Conservation (phyloP, 2,329 filamentous ascomycete species). For the Penicillium sclerotigenum region DNA sequence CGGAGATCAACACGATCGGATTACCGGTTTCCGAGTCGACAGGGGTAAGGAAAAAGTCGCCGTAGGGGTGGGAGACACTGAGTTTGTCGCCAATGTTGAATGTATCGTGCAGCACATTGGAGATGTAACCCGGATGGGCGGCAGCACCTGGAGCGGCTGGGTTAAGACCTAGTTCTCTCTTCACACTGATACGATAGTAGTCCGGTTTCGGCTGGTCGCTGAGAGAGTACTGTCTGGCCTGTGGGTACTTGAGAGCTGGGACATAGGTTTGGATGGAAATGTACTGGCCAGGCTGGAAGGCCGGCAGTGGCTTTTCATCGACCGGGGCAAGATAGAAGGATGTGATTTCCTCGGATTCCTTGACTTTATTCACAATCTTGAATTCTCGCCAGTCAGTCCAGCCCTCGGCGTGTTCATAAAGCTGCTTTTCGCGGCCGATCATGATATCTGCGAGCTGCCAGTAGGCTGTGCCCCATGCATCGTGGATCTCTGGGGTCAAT, state of each 20-base stretch:
- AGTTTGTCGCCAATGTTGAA: constrained; percentile 61
- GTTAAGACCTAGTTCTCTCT: constrained; percentile 59
- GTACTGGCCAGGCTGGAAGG: constrained; percentile 69
- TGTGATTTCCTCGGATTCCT: constrained; percentile 65
- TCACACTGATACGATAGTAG: constrained; percentile 69
- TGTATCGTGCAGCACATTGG: constrained; percentile 64
- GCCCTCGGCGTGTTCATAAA: constrained; percentile 59
- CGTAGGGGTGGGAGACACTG: constrained; percentile 64
- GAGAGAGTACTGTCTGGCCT: constrained; percentile 70
- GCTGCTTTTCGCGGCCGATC: constrained; percentile 61
- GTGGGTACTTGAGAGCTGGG: constrained; percentile 58
- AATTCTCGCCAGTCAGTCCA: constrained; percentile 70
- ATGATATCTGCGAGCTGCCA: constrained; percentile 70
- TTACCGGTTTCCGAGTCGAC: constrained; percentile 32
- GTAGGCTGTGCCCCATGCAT: constrained; percentile 70
- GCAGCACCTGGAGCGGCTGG: constrained; percentile 45
- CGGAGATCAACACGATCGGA: constrained; percentile 61
- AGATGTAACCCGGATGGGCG: constrained; percentile 62
- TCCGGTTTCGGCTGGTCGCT: constrained; percentile 61
- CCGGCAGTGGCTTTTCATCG: constrained; percentile 59
- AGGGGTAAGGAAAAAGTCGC: constrained; percentile 55
- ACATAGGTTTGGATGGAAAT: constrained; percentile 62
- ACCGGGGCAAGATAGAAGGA: constrained; percentile 67
- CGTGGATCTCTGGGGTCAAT: constrained; percentile 61
- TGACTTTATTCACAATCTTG: constrained; percentile 61